phyloP scores from a whole-genome alignment of 805 yeast species.

The Candida silvatica region DNA sequence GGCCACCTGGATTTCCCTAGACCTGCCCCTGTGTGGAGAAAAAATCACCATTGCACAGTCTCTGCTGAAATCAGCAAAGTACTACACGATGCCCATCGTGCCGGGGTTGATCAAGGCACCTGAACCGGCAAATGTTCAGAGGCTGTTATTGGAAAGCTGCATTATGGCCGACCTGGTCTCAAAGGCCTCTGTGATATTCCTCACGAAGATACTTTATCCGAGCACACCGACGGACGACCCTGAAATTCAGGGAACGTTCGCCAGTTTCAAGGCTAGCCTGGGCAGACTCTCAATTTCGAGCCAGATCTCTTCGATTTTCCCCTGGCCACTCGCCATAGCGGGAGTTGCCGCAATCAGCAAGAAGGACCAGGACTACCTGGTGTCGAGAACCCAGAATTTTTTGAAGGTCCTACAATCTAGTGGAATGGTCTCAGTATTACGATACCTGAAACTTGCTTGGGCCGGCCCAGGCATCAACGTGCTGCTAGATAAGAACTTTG shows the following conservation, averaged over 20 bases:
- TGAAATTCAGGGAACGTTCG: slow-evolving; percentile 6
- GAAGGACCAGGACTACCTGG: slow-evolving; percentile 10
- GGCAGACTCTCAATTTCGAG: slow-evolving; percentile 7
- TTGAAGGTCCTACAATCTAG: no score
- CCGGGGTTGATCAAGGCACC: slow-evolving; percentile 8
- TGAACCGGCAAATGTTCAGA: slow-evolving; percentile 11
- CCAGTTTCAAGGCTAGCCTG: slow-evolving; percentile 6
- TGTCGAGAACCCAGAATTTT: no score
- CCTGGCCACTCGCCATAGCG: slow-evolving; percentile 13
- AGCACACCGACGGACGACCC: slow-evolving; percentile 2
- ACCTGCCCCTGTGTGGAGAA: slow-evolving; percentile 6
- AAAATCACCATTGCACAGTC: slow-evolving; percentile 2
- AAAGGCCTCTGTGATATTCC: slow-evolving; percentile 9
- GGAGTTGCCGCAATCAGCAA: slow-evolving; percentile 9
- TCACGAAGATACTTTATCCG: slow-evolving; percentile 9
- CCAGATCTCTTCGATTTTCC: slow-evolving; percentile 7
- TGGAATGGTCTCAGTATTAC: no score
- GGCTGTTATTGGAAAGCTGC: slow-evolving; percentile 13
- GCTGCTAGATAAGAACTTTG: no score
- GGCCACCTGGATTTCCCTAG: slow-evolving; percentile 25
- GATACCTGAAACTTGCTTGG: no score
- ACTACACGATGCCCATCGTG: slow-evolving; percentile 9
- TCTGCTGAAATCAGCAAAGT: slow-evolving; percentile 8
- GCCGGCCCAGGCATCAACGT: no score
- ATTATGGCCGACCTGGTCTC: slow-evolving; percentile 10